Evolutionary conservation across 331 rosid genomes (phyloP), one percentile per base, ranked within the genome.

Genomic region (Quercus lobata): DNA sequence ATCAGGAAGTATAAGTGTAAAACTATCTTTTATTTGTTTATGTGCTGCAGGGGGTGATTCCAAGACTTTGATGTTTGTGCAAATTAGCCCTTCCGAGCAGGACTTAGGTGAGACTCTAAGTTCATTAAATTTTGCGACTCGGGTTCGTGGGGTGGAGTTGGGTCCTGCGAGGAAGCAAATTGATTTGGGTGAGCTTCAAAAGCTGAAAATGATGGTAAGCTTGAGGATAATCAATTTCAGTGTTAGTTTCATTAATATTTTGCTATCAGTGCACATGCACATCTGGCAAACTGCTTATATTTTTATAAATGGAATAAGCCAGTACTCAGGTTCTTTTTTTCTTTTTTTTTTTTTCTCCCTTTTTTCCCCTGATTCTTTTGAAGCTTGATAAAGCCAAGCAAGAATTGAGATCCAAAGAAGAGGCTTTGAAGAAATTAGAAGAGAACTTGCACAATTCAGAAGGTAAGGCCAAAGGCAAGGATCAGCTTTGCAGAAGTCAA

Each of bases 11-110:
- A 32, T 8, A 41, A 8, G 46, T 41, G 46, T 8, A 41, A 30
- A 66, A 32, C 17, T 2, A 18, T 30, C 22, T 16, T 66, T 34
- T 17, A 7, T 34, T 66, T 22, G 4, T 66, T 63, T 4, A 80
- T 69, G 78, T 81, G 22, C 32, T 85, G 72, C 86, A 93, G 97
- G 97, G 56, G 97, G 97, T 60, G 94, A 93, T 73, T 81, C 97
- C 73, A 93, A 93, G 86, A 88, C 97, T 16, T 77, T 93, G 83
- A 93, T 93, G 97, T 87, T 93, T 80, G 97, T 93, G 80, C 97
- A 93, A 89, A 88, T 93, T 74, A 93, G 97, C 86, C 97, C 97
- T 65, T 90, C 94, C 4, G 93, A 93, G 78, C 93, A 89, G 83
- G 97, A 93, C 70, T 52, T 86, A 74, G 90, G 93, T 69, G 97